Evolutionary conservation across 331 rosid genomes (phyloP), one percentile per base, ranked within the genome.

Genomic region (Saraca asoca): DNA sequence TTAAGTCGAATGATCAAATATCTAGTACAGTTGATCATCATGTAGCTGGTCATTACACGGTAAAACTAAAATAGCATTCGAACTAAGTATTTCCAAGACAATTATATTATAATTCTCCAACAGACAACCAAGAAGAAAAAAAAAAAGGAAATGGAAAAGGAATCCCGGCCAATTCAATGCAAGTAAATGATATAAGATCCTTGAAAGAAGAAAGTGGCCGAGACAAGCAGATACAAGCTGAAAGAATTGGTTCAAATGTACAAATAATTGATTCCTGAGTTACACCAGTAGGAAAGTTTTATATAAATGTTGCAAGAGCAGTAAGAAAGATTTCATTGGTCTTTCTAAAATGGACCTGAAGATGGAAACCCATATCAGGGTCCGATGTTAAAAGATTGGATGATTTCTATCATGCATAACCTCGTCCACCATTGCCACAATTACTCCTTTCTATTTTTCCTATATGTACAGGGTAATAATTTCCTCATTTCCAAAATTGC

Each of bases 401-500:
- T 60, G 29, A 46, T 29, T 58, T 29, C 35, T 66, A 55, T 44
- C 70, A 12, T 43, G 50, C 64, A 65, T 41, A 29, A 33, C 73
- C 15, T 8, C 17, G 38, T 48, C 51, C 65, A 56, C 50, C 43
- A 62, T 42, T 57, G 39, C 33, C 34, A 19, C 6, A 9, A 61
- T 15, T 33, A 3, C 3, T 35, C 64, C 55, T 55, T 52, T 13
- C 56, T n/a, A 31, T 43, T 45, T 12, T 64, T 33, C 55, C 54
- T 53, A 42, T 12, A 20, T 42, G 61, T 58, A 66, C 59, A 49
- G 35, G 58, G 53, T 63, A 20, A 75, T 43, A 63, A 38, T 64
- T 31, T 52, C 11, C 58, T 64, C 61, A 59, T 38, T 45, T 58
- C 59, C 71, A 80, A 72, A 80, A 57, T 59, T 31, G 68, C 44